phyloP scores from a whole-genome alignment of 164 flowering plant genomes.

The Cinnamomum micranthum region DNA sequence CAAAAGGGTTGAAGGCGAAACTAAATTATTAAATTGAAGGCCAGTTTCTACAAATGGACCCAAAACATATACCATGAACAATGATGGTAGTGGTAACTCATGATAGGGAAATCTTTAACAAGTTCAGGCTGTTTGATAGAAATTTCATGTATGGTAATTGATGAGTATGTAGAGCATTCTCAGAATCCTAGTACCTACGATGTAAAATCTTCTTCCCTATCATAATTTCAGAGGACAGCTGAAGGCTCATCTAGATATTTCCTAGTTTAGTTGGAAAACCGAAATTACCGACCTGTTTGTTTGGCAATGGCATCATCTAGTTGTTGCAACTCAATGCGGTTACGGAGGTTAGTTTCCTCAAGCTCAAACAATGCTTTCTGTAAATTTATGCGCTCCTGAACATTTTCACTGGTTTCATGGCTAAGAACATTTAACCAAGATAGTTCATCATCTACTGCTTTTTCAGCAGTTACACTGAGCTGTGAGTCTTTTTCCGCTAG shows the following conservation, averaged over 20 bases:
- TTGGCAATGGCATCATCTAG: constrained; percentile 83
- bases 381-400: constrained; percentile 84
- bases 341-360: constrained; percentile 75
- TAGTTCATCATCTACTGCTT: constrained; percentile 63
- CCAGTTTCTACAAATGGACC: not conserved
- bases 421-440: constrained; percentile 78
- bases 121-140: not conserved
- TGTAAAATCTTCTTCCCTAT: not conserved
- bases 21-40: not conserved
- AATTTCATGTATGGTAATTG: not conserved
- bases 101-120: not conserved
- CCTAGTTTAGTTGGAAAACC: not conserved
- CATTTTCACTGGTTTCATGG: constrained; percentile 83
- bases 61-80: not conserved
- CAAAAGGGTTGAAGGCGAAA: too few species aligned
- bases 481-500: constrained; percentile 79
- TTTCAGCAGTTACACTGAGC: constrained; percentile 63
- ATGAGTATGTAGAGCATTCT: not conserved
- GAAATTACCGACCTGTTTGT: constrained; percentile 52
- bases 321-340: constrained; percentile 76
- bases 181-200: not conserved
- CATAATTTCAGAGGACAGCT: not conserved
- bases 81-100: not conserved
- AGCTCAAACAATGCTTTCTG: constrained; percentile 88
- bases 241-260: not conserved